Evolutionary conservation across 2,329 filamentous ascomycete species (phyloP), one percentile per base, ranked within the genome.

Genomic region (Emydomyces testavorans): DNA sequence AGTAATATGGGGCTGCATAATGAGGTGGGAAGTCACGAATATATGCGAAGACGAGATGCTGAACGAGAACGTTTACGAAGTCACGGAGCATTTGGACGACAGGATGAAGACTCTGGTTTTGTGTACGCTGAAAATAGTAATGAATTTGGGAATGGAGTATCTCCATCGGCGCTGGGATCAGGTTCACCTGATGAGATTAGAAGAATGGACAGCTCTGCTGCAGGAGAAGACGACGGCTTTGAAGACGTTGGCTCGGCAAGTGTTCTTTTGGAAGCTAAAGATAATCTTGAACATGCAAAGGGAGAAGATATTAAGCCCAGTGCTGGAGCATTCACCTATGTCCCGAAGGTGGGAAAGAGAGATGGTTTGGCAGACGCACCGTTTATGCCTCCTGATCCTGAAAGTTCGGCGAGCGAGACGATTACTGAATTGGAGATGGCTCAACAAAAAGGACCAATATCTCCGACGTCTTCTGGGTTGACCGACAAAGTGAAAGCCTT

Each of bases 1-100:
- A 96, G 90, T 64, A 98, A 98, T 63, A 98, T 98, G 92, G 89
- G 85, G 4, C 72, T 98, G 29, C 71, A 98, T 55, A 98, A 98
- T 61, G 89, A 96, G 62, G 73, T 79, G 7, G 92, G 90, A 26
- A 89, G 88, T 8, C 89, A 98, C 62, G 82, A 87, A 54, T 79
- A 94, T 54, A 87, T 96, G 51, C 79, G 76, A 52, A 74, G 79
- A 35, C 78, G 92, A 51, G 89, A 98, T 60, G 68, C 74, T 8
- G 88, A 95, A 62, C 80, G 92, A 42, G 85, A 93, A 56, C 78
- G 79, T 32, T 70, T 96, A 35, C 50, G 87, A 56, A 73, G 72
- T 1, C 84, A 92, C 60, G 89, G 88, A 35, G 83, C 79, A 55
- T 77, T 94, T 46, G 64, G 60, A 18, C 62, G 62, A 38, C 60